Evolutionary conservation across 1,284 basidiomycete genomes (phyloP).

Genomic region (Malassezia cuniculi): DNA sequence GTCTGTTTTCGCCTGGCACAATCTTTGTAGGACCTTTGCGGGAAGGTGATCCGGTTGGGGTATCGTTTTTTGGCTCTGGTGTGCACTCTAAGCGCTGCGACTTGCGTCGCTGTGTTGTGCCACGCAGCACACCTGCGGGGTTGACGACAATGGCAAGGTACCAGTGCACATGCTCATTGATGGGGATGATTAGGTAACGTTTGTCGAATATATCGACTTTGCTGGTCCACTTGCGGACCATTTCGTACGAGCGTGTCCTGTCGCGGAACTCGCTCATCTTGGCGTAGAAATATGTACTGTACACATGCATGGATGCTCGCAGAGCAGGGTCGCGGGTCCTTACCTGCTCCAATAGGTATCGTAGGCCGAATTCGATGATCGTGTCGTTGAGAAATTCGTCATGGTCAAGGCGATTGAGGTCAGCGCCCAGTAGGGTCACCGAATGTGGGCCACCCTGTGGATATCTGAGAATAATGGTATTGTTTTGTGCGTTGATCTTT

Average conservation of each 20-base stretch:
- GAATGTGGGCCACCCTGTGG: slow-evolving; percentile 23
- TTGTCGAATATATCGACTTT: slow-evolving; percentile 65
- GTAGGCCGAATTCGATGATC: slow-evolving; percentile 84
- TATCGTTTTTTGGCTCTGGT: no score
- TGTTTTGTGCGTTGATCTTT: no score
- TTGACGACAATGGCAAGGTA: slow-evolving; percentile 86
- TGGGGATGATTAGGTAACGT: slow-evolving; percentile 82
- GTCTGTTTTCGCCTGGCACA: slow-evolving; percentile 1
- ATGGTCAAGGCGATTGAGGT: slow-evolving; percentile 26
- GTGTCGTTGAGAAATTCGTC: slow-evolving; percentile 65
- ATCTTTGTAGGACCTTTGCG: slow-evolving; percentile 3
- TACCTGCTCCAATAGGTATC: slow-evolving; percentile 51
- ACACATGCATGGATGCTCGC: slow-evolving; percentile 68
- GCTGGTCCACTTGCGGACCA: slow-evolving; percentile 85
- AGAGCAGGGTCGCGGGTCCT: slow-evolving; percentile 51
- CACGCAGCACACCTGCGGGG: slow-evolving; percentile 50
- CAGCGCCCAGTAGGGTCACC: slow-evolving; percentile 22
- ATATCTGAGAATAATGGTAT: slow-evolving; percentile 20
- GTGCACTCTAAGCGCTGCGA: neutral
- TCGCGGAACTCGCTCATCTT: slow-evolving; percentile 57
- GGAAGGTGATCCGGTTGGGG: slow-evolving; percentile 1
- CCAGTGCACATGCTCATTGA: slow-evolving; percentile 95
- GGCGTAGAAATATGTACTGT: slow-evolving; percentile 96
- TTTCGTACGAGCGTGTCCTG: slow-evolving; percentile 55
- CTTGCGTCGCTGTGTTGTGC: slow-evolving; percentile 1